Evolutionary conservation across 306 rosid species (phyloP), one percentile per base, ranked within the genome.

Genomic region (Astragalus glycyphyllos): DNA sequence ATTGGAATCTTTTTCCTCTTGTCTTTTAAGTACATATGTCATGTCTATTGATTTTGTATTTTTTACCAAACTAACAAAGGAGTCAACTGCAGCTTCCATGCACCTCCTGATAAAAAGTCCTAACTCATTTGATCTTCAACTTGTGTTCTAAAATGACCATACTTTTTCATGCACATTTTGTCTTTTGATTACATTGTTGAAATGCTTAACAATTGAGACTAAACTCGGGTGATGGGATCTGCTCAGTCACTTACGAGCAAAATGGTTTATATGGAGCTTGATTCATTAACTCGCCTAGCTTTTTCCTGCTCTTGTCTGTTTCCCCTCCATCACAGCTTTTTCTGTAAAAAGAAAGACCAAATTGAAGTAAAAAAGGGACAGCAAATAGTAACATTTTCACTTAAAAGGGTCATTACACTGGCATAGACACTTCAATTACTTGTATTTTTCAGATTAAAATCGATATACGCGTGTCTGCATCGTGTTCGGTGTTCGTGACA

Each of bases 171-270:
- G 61, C 54, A 79, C 3, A 49, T 12, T 26, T 71, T 65, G 49
- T 12, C 58, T 50, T 49, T 13, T 48, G 65, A 50, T 60, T 55
- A 31, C 40, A 73, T 12, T 53, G 64, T 31, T 77, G 65, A 77
- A 73, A 59, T 38, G 69, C 70, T 40, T 73, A 68, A 45, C n/a
- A 42, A 71, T 20, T 45, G 56, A 71, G 37, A 74, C 42, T 17
- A 66, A 11, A 58, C 13, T 26, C 45, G 70, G 63, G 58, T 63
- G 72, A 56, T 61, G 63, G 68, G 57, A 48, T 57, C 13, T 72
- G 57, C 55, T 57, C 13, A 66, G 49, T 74, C 54, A 85, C 98
- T 93, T 88, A 88, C 97, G 92, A 88, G 97, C 98, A 93, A 56
- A 55, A 74, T 40, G 92, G 89, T 72, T 80, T 87, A 84, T 57